Conservation (phyloP, 2,329 filamentous ascomycete genomes). For the Trichoderma sp. region DNA sequence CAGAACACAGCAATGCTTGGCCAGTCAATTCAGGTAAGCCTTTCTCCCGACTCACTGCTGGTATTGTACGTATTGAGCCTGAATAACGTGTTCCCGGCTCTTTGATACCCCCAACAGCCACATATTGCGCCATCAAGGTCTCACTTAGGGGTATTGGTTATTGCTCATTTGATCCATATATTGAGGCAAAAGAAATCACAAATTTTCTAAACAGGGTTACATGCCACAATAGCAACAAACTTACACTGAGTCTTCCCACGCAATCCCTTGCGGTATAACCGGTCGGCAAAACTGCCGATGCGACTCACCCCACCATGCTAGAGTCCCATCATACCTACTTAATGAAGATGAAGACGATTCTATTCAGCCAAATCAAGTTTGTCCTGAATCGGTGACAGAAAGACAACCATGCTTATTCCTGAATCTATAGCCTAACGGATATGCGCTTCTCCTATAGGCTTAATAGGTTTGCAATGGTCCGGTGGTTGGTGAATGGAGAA, state of each 20-base stretch:
- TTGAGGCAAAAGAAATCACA: background rate
- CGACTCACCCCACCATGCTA: slow-evolving; percentile 4
- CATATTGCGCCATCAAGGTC: background rate
- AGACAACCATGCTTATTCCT: background rate
- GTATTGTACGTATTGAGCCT: slow-evolving; percentile 9
- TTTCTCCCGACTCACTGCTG: background rate
- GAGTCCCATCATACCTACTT: background rate
- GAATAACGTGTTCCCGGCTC: slow-evolving; percentile 4
- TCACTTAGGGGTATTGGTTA: background rate
- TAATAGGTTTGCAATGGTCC: background rate
- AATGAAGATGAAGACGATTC: background rate
- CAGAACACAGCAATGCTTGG: too few species aligned
- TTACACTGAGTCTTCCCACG: background rate
- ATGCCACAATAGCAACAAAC: background rate
- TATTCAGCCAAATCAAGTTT: slow-evolving; percentile 17
- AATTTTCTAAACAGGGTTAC: background rate
- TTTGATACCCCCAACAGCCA: background rate
- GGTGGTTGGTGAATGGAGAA: background rate
- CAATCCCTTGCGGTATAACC: slow-evolving; percentile 5
- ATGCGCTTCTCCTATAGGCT: background rate
- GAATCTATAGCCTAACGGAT: slow-evolving; percentile 16
- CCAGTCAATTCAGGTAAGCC: background rate
- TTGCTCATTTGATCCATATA: background rate
- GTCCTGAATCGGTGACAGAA: background rate
- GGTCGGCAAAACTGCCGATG: slow-evolving; percentile 17